Base-by-base conservation (phyloP, 2,329 filamentous ascomycete species). In the Exophiala mesophila region DNA sequence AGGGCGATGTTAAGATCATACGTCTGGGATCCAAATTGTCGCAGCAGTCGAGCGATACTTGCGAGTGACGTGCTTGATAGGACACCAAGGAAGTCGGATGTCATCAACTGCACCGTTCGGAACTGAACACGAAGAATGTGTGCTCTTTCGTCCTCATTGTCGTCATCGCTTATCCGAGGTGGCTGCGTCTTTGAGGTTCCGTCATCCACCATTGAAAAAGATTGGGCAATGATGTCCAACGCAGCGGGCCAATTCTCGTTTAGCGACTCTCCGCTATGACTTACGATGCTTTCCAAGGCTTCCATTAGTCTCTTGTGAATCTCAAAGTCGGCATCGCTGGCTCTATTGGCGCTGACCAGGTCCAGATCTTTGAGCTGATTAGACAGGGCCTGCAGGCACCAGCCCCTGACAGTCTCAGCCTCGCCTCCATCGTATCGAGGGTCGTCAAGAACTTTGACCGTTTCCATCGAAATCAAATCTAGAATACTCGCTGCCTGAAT, bases 1-100 rank as follows among this genome's bases (percentile, higher is more conserved):
- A 98, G 71, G 0, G 90, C 90, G 57, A 97, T 94, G 55, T 98
- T 98, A 26, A 98, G 73, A 59, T 98, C 92, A 53, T 94, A 86
- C 51, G 83, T 76, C 62, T 98, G 92, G 1, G 82, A 83, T 55
- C 87, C 88, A 63, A 97, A 98, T 52, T 84, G 83, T 57, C 88
- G 87, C 16, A 98, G 76, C 8, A 89, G 88, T 66, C 94, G 85
- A 48, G 97, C 81, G 12, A 98, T 75, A 45, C 82, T 78, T 46
- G 82, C 74, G 63, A 83, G 86, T 68, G 77, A 96, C 36, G 71
- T 77, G 60, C 78, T 80, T 33, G 78, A 85, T 43, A 82, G 74
- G 5, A 85, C 80, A 10, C 81, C 74, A 23, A 98, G 67, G 57
- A 98, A 98, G 63, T 98, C 92, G 0, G 92, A 96, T 62, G 89